Evolutionary conservation across 768 basidiomycete species (phyloP), one percentile per base, ranked within the genome.

Genomic region (Termitomyces sp.): DNA sequence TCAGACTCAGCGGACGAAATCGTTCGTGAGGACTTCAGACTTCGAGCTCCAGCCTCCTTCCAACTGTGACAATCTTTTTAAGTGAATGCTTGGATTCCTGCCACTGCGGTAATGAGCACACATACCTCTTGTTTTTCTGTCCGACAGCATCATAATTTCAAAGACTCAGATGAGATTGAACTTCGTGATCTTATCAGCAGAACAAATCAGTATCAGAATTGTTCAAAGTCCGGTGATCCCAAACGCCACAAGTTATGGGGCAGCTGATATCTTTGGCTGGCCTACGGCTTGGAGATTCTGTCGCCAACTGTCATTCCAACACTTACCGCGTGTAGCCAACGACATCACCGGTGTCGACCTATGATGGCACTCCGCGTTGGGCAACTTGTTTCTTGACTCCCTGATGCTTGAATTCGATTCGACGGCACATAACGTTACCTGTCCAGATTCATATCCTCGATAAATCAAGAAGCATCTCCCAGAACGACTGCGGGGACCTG

Each of bases 331-430:
- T 52, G 37, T 50, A 36, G 34, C 50, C 2, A 39, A 27, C 5
- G 13, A 52, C 27, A 40, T 52, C 36, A 18, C 37, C 30, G 27
- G 40, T 27, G 30, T 18, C 27, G 37, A 22, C 44, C 39, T 39
- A 40, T 48, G 36, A 45, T 34, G 27, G 34, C 48, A 27, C 34
- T 51, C 26, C 27, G 32, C 32, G 30, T 52, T 54, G 22, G 36
- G 26, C 40, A 16, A 24, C 18, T 37, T 36, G 59, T 55, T 60
- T 60, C 59, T 39, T 52, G 20, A 53, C 39, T 53, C 40, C 40
- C 39, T 57, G 55, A 61, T 57, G n/a, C 43, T 43, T 44, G 20
- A 26, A 14, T 56, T 50, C 32, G 37, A 40, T 46, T 45, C 44
- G 26, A 56, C 48, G 34, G 20, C 24, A 30, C 24, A 51, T 54